These are phyloP conservation scores for Aspergillus bertholletiae DNA, from an alignment of 495 filamentous ascomycete species.

Conservation along the genomic window DNA sequence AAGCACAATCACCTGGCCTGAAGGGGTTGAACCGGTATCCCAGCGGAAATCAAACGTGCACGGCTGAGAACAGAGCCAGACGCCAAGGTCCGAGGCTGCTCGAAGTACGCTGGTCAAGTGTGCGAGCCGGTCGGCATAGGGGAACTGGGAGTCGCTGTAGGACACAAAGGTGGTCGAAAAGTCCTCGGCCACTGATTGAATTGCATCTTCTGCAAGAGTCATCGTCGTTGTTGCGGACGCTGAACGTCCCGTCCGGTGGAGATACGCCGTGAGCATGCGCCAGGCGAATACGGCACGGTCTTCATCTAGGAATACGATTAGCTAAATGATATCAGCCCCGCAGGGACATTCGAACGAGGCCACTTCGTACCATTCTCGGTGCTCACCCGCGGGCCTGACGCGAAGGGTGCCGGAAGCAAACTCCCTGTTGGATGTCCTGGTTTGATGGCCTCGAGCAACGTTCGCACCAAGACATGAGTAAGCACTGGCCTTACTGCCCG, in stretches of 20 bases:
- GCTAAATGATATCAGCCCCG: neutral
- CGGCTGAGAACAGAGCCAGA: slow-evolving; percentile 27
- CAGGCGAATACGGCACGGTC: slow-evolving; percentile 17
- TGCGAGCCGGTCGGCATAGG: slow-evolving; percentile 6
- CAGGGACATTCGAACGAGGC: neutral
- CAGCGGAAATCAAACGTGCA: slow-evolving; percentile 22
- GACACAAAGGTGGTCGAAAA: slow-evolving; percentile 21
- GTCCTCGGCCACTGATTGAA: slow-evolving; percentile 6
- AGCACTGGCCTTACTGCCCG: slow-evolving; percentile 15
- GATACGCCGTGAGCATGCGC: slow-evolving; percentile 24
- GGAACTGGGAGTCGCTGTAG: slow-evolving; percentile 12
- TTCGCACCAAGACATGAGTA: slow-evolving; percentile 16
- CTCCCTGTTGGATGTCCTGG: slow-evolving; percentile 2
- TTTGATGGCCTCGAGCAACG: slow-evolving; percentile 16
- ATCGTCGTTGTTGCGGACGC: neutral
- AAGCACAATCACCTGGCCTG: slow-evolving; percentile 7
- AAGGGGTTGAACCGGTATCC: neutral
- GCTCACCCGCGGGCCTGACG: neutral
- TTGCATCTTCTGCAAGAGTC: neutral
- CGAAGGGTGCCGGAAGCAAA: slow-evolving; percentile 17
- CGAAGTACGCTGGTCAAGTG: slow-evolving; percentile 17
- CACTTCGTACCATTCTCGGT: neutral
- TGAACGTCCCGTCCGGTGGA: slow-evolving; percentile 4
- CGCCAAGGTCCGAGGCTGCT: slow-evolving; percentile 17
- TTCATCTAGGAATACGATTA: slow-evolving; percentile 1